Conservation (phyloP, 1,284 basidiomycete species). For the Rugosomyces carneus region DNA sequence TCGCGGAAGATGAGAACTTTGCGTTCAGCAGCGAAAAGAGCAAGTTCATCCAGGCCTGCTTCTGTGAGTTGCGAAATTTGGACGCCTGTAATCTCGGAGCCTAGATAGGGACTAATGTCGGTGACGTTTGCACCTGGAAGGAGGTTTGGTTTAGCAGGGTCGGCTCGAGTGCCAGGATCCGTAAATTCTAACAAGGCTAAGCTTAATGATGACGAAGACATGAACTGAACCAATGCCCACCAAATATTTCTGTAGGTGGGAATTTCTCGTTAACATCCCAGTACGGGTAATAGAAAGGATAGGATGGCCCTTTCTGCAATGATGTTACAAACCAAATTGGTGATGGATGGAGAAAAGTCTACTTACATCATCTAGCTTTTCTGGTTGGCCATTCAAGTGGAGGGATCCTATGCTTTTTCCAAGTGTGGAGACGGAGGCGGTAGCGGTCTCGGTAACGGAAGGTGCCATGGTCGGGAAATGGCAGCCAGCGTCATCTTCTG, state of each 20-base stretch:
- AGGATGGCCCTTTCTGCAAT: constrained; percentile 33
- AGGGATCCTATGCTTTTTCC: constrained; percentile 14
- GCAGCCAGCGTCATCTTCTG: neutral
- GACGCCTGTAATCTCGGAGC: constrained; percentile 54
- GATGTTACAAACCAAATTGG: neutral
- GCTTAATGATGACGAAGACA: too few species aligned
- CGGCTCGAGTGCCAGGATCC: constrained; percentile 44
- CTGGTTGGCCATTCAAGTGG: constrained; percentile 11
- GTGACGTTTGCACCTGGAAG: constrained; percentile 34
- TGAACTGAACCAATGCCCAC: neutral
- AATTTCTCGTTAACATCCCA: constrained; percentile 40
- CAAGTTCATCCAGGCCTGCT: constrained; percentile 56
- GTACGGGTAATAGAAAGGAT: constrained; percentile 42
- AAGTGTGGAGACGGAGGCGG: constrained; percentile 2
- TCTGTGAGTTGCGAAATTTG: constrained; percentile 50
- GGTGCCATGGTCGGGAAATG: constrained; percentile 23
- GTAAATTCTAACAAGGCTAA: constrained; percentile 19
- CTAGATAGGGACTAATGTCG: constrained; percentile 50
- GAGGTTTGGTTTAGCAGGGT: constrained; percentile 45
- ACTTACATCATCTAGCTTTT: constrained; percentile 9
- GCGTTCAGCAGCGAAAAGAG: constrained; percentile 52
- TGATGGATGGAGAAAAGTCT: neutral
- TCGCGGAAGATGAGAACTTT: constrained; percentile 53
- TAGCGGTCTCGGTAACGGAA: constrained; percentile 24
- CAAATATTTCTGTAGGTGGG: constrained; percentile 29